Evolutionary conservation across 2,329 filamentous ascomycete species (phyloP).

Genomic region (Dothideomycetes sp.): DNA sequence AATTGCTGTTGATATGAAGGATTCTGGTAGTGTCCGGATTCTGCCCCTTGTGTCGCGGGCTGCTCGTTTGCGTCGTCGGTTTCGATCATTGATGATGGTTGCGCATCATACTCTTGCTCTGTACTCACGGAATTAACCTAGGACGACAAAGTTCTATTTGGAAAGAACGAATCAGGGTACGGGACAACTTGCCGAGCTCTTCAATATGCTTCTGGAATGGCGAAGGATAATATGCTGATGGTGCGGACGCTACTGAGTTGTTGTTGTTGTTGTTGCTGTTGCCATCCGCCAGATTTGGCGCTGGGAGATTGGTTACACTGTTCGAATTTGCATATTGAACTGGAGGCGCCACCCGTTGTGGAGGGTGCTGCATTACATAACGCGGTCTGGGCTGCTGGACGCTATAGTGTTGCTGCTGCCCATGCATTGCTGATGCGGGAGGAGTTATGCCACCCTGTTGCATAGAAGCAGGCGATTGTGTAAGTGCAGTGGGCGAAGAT

Average conservation of each 20-base stretch:
- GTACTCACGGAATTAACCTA: conserved; percentile 55
- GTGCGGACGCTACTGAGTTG: conserved; percentile 17
- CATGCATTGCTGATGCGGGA: conserved; percentile 44
- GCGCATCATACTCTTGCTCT: conserved; percentile 95
- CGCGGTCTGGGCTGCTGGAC: conserved; percentile 33
- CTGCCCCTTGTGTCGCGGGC: conserved; percentile 38
- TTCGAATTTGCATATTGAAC: conserved; percentile 13
- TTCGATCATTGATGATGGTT: conserved; percentile 64
- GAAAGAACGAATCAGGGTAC: conserved; percentile 33
- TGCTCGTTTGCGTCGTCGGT: conserved; percentile 56
- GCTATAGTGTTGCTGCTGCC: conserved; percentile 31
- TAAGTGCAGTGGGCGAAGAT: conserved; percentile 50
- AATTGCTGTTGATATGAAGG: conserved; percentile 1
- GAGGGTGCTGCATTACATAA: conserved; percentile 23
- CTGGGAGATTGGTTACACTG: too few species aligned
- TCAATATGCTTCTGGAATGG: conserved; percentile 91
- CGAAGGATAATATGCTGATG: conserved; percentile 62
- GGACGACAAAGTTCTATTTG: conserved; percentile 52
- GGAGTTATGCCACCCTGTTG: conserved; percentile 52
- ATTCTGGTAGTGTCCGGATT: conserved; percentile 4
- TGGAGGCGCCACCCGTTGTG: conserved; percentile 24
- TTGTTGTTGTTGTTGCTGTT: too few species aligned
- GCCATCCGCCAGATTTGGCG: conserved; percentile 24
- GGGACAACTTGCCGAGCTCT: conserved; percentile 77
- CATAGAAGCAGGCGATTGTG: conserved; percentile 50